Percentiles rank a stretch among this genome's conserved stretches.
Conservation (phyloP, 768 basidiomycete species). For the Tulasnella calospora region DNA sequence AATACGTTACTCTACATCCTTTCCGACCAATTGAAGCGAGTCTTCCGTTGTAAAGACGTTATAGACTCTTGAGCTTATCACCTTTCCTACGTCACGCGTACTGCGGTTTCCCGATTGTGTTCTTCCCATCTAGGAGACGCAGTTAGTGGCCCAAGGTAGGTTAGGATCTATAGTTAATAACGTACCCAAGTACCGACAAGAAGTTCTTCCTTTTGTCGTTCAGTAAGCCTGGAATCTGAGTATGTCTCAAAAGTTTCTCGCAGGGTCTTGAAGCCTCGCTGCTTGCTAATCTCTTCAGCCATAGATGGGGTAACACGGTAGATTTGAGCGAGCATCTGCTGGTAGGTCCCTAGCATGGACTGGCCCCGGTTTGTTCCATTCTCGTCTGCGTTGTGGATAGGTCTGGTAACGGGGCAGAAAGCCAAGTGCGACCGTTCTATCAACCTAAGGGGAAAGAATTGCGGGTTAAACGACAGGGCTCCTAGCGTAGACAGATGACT, state of each 20-base stretch:
- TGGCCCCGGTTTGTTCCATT: neutral
- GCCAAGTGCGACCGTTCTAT: conserved; percentile 20
- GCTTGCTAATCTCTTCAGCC: neutral
- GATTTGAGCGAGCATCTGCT: conserved; percentile 21
- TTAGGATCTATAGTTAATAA: neutral
- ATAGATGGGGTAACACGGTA: conserved; percentile 11
- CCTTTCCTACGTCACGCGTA: conserved; percentile 3
- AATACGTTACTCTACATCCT: neutral
- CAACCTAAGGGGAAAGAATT: neutral
- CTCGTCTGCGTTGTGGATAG: neutral
- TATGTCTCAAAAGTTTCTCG: conserved; percentile 16
- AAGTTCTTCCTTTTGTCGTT: conserved; percentile 10
- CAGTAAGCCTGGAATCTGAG: conserved; percentile 1
- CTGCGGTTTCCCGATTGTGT: neutral
- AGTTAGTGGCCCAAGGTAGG: neutral
- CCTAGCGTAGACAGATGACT: neutral
- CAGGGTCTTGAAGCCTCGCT: conserved; percentile 8
- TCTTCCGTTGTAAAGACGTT: conserved; percentile 15
- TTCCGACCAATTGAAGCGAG: conserved; percentile 13
- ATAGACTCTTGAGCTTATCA: neutral
- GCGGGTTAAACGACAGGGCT: neutral
- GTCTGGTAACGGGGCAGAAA: conserved; percentile 6
- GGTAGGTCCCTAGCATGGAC: neutral
- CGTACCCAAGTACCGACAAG: conserved; percentile 13
- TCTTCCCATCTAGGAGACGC: conserved; percentile 11